phyloP scores from a whole-genome alignment of 2,329 filamentous ascomycete species.

The Xylaria sp. region DNA sequence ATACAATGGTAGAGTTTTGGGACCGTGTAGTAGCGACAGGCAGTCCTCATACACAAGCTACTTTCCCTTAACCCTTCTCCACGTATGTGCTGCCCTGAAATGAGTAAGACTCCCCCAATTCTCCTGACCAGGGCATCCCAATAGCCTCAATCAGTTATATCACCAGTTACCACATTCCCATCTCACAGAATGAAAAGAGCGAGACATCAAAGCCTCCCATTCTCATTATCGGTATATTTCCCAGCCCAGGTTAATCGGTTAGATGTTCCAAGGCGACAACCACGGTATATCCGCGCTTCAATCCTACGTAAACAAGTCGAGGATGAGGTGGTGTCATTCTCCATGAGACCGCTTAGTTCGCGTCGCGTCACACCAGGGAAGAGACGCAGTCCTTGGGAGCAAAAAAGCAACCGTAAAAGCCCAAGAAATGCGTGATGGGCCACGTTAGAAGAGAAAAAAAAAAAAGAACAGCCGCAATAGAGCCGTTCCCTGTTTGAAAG shows the following conservation, averaged over 20 bases:
- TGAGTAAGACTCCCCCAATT: constrained; percentile 5
- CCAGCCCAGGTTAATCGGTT: constrained; percentile 12
- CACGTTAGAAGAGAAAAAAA: constrained; percentile 9
- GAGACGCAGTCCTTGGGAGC: constrained; percentile 23
- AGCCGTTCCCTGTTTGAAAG: not conserved
- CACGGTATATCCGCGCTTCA: constrained; percentile 5
- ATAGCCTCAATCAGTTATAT: constrained; percentile 25
- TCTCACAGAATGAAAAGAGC: constrained; percentile 27
- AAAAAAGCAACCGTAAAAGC: constrained; percentile 30
- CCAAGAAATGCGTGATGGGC: constrained; percentile 23
- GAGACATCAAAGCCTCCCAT: constrained; percentile 9
- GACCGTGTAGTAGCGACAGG: constrained; percentile 20
- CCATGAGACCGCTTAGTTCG: not conserved
- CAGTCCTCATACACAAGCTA: constrained; percentile 30
- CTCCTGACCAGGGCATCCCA: constrained; percentile 20
- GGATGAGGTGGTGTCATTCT: not conserved
- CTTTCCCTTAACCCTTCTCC: constrained; percentile 30
- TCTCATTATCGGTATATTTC: constrained; percentile 20
- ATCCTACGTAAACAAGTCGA: constrained; percentile 7
- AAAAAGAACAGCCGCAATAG: constrained; percentile 15
- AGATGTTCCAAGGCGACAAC: constrained; percentile 9
- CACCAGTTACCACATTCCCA: constrained; percentile 19
- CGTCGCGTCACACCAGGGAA: not conserved
- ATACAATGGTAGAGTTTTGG: constrained; percentile 35
- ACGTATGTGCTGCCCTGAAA: constrained; percentile 27